Evolutionary conservation across 208 protist genomes (phyloP).

Genomic region (Acanthamoeba polyphaga): DNA sequence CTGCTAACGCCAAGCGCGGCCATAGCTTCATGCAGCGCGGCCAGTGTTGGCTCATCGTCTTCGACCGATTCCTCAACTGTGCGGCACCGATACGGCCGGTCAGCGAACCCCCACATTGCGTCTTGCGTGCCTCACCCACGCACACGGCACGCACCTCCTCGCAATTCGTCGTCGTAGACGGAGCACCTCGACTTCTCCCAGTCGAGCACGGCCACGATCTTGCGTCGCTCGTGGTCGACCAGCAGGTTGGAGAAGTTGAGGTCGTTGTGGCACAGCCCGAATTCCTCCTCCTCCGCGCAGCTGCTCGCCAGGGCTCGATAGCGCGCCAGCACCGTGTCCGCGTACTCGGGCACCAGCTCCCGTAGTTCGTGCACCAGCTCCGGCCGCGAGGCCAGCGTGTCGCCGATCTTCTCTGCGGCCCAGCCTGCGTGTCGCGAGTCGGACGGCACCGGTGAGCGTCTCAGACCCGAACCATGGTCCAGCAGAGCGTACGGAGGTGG

Average conservation of each 20-base stretch:
- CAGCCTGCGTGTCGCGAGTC: neutral
- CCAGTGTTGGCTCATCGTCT: no score
- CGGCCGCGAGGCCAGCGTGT: no score
- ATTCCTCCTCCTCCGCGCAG: neutral
- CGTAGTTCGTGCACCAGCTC: neutral
- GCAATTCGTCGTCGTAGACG: neutral
- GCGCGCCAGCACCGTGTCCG: neutral
- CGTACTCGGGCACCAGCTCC: neutral
- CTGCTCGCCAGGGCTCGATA: neutral
- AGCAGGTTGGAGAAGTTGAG: slow-evolving; percentile 31
- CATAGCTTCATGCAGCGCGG: no score
- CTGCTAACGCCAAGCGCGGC: no score
- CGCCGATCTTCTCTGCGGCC: no score
- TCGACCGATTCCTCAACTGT: neutral
- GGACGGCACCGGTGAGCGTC: no score
- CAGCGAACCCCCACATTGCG: neutral
- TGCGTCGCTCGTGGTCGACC: neutral
- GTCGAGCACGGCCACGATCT: slow-evolving; percentile 23
- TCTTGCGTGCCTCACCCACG: neutral
- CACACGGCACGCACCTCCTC: neutral
- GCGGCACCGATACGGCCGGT: neutral
- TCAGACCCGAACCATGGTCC: neutral
- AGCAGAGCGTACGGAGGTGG: neutral
- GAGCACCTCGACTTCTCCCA: slow-evolving; percentile 15
- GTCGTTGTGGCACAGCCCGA: neutral